Evolutionary conservation across 495 filamentous ascomycete genomes (phyloP).

Genomic region (Annulohypoxylon nitens): DNA sequence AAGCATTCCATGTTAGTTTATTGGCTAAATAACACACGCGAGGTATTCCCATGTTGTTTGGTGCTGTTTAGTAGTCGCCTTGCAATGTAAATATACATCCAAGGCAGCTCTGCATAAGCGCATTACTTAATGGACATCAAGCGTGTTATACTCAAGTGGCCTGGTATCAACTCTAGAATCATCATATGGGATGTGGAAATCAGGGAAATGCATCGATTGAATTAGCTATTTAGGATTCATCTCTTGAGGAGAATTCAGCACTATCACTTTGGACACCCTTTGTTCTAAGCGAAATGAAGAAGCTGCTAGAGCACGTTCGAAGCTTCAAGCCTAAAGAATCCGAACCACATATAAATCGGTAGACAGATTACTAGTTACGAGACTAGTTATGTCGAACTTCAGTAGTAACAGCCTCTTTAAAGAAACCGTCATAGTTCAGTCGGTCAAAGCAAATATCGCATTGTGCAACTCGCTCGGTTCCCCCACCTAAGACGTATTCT

Average conservation of each 20-base stretch:
- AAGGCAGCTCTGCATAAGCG: background rate
- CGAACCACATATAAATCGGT: conserved; percentile 6
- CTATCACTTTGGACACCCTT: background rate
- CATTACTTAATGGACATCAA: background rate
- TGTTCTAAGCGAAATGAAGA: background rate
- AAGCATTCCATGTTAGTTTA: background rate
- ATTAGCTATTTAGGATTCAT: conserved; percentile 15
- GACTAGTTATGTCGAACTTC: background rate
- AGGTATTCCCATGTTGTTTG: background rate
- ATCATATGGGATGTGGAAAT: background rate
- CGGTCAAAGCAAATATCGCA: background rate
- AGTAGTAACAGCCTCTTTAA: background rate
- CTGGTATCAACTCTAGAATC: background rate
- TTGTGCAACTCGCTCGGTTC: background rate
- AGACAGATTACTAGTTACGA: too few species aligned
- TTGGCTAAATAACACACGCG: conserved; percentile 20
- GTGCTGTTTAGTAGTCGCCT: background rate
- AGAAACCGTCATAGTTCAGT: background rate
- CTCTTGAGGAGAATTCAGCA: background rate
- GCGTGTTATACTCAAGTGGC: too few species aligned
- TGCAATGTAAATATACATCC: background rate
- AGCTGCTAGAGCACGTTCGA: background rate
- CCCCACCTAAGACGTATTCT: background rate
- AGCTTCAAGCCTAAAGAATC: background rate
- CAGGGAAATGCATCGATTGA: background rate